Percentiles rank a stretch among this genome's conserved stretches.
Evolutionary conservation across 148 eudicot genomes (phyloP).

Genomic region (Camellia japonica): DNA sequence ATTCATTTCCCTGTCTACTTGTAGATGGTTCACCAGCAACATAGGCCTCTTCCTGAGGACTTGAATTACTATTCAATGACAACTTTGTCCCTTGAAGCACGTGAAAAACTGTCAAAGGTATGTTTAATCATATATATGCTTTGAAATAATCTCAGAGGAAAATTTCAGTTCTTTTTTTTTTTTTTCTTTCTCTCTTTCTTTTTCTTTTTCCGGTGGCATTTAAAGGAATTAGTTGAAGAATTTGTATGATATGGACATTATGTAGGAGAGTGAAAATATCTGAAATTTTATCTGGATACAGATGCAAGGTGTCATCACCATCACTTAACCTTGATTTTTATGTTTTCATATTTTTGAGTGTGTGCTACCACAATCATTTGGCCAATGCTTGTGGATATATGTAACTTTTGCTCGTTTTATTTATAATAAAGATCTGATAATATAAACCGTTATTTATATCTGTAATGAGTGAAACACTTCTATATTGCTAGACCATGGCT

Average conservation of each 20-base stretch:
- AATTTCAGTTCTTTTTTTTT: not conserved
- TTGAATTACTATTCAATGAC: constrained; percentile 80
- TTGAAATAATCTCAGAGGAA: not conserved
- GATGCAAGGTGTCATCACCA: not conserved
- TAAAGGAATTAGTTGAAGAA: not conserved
- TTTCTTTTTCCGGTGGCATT: not conserved
- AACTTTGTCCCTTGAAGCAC: constrained; percentile 85
- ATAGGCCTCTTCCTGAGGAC: constrained; percentile 77
- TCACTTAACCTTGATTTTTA: too few species aligned
- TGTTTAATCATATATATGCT: constrained; percentile 2
- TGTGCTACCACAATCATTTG: not conserved
- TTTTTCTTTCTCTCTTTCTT: not conserved
- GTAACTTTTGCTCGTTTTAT: not conserved
- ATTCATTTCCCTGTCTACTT: constrained; percentile 15
- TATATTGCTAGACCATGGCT: not conserved
- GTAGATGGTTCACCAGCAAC: constrained; percentile 92
- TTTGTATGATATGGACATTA: too few species aligned
- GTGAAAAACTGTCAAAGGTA: constrained; percentile 96
- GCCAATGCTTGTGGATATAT: not conserved
- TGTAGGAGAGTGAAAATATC: not conserved
- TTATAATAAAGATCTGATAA: too few species aligned
- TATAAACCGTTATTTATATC: too few species aligned
- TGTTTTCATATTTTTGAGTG: not conserved
- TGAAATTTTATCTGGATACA: not conserved
- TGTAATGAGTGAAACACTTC: too few species aligned